phyloP scores from a whole-genome alignment of 2,329 filamentous ascomycete species.

The Fusarium nelsonii region DNA sequence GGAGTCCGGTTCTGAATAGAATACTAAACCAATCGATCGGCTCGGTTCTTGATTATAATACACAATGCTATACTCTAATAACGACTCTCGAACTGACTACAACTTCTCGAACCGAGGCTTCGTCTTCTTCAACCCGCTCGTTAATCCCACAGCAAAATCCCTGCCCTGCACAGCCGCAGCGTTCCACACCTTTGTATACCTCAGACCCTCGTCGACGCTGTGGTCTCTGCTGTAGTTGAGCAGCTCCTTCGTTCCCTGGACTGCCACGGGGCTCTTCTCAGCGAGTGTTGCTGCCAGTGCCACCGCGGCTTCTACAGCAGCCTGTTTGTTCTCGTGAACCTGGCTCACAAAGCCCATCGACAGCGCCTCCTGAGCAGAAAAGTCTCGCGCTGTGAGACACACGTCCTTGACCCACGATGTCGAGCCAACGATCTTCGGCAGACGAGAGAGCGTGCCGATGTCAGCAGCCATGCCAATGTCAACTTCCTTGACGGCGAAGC shows the following conservation, averaged over 20 bases:
- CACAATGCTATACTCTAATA: not conserved
- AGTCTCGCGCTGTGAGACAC: constrained; percentile 76
- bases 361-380: constrained; percentile 75
- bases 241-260: constrained; percentile 88
- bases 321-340: constrained; percentile 72
- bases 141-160: constrained; percentile 80
- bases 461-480: constrained; percentile 86
- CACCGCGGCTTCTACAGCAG: constrained; percentile 72
- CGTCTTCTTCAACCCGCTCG: constrained; percentile 81
- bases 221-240: constrained; percentile 86
- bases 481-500: constrained; percentile 82
- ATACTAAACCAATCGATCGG: not conserved
- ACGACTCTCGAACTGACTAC: constrained; percentile 54
- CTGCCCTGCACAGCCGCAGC: constrained; percentile 82
- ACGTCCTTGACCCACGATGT: constrained; percentile 85
- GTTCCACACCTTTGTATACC: constrained; percentile 92
- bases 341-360: constrained; percentile 77
- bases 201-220: constrained; percentile 79
- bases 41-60: not conserved
- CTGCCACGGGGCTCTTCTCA: constrained; percentile 86
- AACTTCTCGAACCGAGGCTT: constrained; percentile 89
- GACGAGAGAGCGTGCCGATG: constrained; percentile 78
- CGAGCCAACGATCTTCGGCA: constrained; percentile 79
- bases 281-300: constrained; percentile 75
- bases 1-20: constrained; percentile 64